Base-by-base conservation (phyloP, 257 asterid species). In the Nicotiana tomentosiformis region DNA sequence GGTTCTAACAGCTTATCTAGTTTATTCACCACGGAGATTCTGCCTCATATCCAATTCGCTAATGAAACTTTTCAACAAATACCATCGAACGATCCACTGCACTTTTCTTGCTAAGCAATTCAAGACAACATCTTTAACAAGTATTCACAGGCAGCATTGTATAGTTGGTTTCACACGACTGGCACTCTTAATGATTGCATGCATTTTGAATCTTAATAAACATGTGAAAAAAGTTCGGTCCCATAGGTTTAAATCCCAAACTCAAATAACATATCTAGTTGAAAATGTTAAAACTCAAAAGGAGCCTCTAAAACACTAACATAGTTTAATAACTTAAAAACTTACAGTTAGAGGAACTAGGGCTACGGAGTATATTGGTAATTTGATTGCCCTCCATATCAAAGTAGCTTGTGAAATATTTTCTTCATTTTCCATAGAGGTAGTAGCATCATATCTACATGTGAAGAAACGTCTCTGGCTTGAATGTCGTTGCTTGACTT, bases 331-430 rank as follows among this genome's bases (percentile, higher is more conserved):
- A 49, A 49, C 61, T 26, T 76, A 15, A 51, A 46, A 10, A 90
- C 98, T 89, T 81, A 95, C 99, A 6, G 92, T 82, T 62, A 95
- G 87, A 43, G 99, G 99, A 82, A 95, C 87, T 82, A 93, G 82
- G 29, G 99, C 98, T 26, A 89, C 91, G 0, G 91, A 85, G 57
- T 89, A 90, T 83, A 89, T 93, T 9, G 98, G 98, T 69, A 94
- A 84, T 82, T 94, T 94, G 85, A 91, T 86, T 66, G 98, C 98
- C 87, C 98, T 90, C 98, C 99, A 91, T 84, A 91, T 89, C 88
- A 92, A 85, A 88, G 93, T 93, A 61, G 94, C 91, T 83, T 85
- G 86, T 46, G 95, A 90, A 78, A 91, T 68, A 82, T 84, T 61
- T 51, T 89, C 92, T 65, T 84, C 84, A 77, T 78, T 83, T 56